A percentile compares a stretch with the other conserved stretches of the same genome.
phyloP scores from a whole-genome alignment of 2,329 filamentous ascomycete genomes.

The Fusarium sp. region DNA sequence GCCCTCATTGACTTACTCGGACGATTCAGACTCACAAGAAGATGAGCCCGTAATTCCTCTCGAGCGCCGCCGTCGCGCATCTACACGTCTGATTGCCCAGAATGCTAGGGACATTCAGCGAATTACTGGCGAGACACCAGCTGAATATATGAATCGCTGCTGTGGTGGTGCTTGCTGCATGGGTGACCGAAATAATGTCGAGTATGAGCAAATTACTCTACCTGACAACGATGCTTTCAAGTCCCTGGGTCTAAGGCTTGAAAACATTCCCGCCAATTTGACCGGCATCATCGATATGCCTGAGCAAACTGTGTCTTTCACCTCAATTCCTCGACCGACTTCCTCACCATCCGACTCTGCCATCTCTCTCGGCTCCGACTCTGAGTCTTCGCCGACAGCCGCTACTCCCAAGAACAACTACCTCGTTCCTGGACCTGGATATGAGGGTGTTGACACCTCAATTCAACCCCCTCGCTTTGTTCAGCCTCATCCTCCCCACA shows the following conservation, averaged over 20 bases:
- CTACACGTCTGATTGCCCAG: conserved; percentile 73
- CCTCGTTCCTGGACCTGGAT: conserved; percentile 47
- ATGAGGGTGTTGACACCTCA: conserved; percentile 61
- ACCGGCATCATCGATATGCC: conserved; percentile 78
- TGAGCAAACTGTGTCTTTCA: conserved; percentile 77
- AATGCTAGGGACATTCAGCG: conserved; percentile 70
- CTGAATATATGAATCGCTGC: conserved; percentile 69
- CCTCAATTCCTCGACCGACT: conserved; percentile 59
- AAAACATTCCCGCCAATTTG: conserved; percentile 76
- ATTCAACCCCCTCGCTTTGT: conserved; percentile 88
- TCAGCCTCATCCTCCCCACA: conserved; percentile 91
- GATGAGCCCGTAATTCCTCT: conserved; percentile 55
- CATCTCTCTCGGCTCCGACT: conserved; percentile 54
- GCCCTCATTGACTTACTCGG: conserved; percentile 71
- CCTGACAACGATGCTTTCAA: conserved; percentile 89
- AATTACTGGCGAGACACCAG: conserved; percentile 71
- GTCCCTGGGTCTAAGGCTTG: conserved; percentile 80
- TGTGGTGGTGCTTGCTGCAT: conserved; percentile 73
- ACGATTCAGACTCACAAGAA: conserved; percentile 69
- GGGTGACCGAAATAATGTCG: conserved; percentile 57
- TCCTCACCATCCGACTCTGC: conserved; percentile 59
- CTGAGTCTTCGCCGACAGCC: conserved; percentile 31
- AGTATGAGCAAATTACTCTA: conserved; percentile 63
- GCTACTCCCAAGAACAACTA: conserved; percentile 25
- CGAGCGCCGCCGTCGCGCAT: conserved; percentile 69